These are phyloP conservation scores for Vaucheria bursata DNA, from an alignment of 352 stramenopile species.

Conservation along the genomic window DNA sequence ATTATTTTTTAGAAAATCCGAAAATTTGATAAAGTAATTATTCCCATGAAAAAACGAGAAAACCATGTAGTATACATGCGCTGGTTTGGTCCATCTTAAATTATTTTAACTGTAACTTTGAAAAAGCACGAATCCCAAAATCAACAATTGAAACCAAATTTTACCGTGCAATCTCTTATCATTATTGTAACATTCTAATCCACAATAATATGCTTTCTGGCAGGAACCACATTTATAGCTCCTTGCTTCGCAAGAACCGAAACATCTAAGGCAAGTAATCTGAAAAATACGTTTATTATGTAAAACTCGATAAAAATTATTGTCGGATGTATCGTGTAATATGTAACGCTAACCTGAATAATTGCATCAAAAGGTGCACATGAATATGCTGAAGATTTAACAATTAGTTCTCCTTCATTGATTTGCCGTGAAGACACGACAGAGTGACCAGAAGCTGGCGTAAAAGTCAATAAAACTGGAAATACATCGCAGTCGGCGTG, in stretches of 20 bases:
- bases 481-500: background rate
- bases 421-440: background rate
- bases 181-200: background rate
- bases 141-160: background rate
- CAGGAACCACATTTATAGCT: background rate
- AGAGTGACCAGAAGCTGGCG: background rate
- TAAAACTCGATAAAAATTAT: background rate
- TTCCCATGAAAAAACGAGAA: background rate
- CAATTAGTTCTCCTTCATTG: background rate
- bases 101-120: background rate
- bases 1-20: background rate
- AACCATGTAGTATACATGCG: background rate
- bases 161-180: background rate
- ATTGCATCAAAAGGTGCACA: background rate
- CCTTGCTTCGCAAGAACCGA: background rate
- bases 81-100: background rate
- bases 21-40: background rate
- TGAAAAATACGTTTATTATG: background rate
- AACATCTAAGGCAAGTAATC: conserved; percentile 1
- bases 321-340: background rate
- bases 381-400: background rate
- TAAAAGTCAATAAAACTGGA: background rate
- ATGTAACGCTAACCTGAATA: background rate
- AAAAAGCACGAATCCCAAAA: background rate
- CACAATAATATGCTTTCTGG: background rate